Conservation (phyloP, 768 basidiomycete genomes). For the Mycena indigotica region DNA sequence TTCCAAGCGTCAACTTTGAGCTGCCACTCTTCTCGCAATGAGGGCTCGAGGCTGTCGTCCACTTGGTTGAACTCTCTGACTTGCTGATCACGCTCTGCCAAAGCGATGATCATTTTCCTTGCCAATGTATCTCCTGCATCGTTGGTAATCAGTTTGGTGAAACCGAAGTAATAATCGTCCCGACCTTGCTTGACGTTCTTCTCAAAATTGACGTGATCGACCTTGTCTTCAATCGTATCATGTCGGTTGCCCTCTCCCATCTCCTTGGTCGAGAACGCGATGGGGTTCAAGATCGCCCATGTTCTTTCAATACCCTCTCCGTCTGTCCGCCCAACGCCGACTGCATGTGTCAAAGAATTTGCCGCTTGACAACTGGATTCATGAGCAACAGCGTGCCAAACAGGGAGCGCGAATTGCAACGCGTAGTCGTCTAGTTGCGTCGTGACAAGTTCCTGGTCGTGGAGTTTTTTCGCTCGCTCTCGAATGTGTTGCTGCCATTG, state of each 20-base stretch:
- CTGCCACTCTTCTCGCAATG: constrained; percentile 4
- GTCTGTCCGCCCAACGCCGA: constrained; percentile 13
- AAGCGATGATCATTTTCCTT: constrained; percentile 1
- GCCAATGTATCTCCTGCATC: constrained; percentile 3
- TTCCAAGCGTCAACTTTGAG: constrained; percentile 1
- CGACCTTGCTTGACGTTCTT: constrained; percentile 11
- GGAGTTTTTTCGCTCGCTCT: not conserved
- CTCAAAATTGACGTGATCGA: constrained; percentile 22
- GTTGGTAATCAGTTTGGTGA: not conserved
- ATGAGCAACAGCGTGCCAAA: constrained; percentile 21
- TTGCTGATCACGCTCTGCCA: constrained; percentile 2
- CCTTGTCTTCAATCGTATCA: constrained; percentile 29
- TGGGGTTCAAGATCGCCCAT: constrained; percentile 31
- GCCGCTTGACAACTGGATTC: constrained; percentile 9
- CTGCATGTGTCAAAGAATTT: constrained; percentile 13
- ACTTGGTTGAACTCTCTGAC: not conserved
- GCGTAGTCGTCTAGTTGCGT: not conserved
- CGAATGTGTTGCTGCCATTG: constrained; percentile 17
- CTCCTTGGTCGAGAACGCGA: constrained; percentile 29
- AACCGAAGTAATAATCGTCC: not conserved
- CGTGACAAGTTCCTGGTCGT: not conserved
- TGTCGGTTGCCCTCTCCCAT: constrained; percentile 28
- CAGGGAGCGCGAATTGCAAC: constrained; percentile 8
- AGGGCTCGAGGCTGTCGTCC: not conserved
- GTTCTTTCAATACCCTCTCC: constrained; percentile 22